Evolutionary conservation across 441 rosid genomes (phyloP).

Genomic region (Pelargonium cotyledonis): DNA sequence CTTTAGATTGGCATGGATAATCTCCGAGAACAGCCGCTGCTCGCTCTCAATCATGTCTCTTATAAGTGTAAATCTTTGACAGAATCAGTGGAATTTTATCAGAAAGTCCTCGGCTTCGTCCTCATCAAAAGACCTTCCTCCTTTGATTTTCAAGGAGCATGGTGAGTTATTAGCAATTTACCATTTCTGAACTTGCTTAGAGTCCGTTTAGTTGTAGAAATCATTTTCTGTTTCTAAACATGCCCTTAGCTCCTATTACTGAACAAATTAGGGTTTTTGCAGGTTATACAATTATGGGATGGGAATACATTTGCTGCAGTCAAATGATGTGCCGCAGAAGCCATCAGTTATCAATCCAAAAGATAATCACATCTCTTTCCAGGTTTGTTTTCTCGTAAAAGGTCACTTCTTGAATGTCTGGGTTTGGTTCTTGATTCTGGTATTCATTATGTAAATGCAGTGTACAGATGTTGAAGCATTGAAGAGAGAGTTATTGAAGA

Average conservation of each 20-base stretch:
- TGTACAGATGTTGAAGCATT: background rate
- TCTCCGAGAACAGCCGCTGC: background rate
- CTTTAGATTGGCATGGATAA: background rate
- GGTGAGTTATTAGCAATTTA: background rate
- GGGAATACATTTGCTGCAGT: background rate
- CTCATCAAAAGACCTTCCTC: constrained; percentile 1
- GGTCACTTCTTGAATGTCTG: too few relatives aligned
- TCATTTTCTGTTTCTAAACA: too few relatives aligned
- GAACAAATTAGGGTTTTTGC: too few relatives aligned
- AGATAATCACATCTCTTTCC: constrained; percentile 1
- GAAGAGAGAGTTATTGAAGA: background rate
- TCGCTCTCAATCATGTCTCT: background rate
- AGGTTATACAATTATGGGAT: background rate
- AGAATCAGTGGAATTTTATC: background rate
- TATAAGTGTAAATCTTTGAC: background rate
- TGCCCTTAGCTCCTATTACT: too few relatives aligned
- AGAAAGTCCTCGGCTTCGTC: constrained; percentile 1
- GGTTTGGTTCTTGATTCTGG: background rate
- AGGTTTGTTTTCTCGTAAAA: background rate
- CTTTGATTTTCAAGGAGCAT: background rate
- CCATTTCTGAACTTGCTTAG: too few relatives aligned
- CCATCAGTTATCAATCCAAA: background rate
- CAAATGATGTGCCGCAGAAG: background rate
- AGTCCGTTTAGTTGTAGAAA: too few relatives aligned
- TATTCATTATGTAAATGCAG: background rate